phyloP scores from a whole-genome alignment of 2,329 filamentous ascomycete species.

The Fusarium luffae region DNA sequence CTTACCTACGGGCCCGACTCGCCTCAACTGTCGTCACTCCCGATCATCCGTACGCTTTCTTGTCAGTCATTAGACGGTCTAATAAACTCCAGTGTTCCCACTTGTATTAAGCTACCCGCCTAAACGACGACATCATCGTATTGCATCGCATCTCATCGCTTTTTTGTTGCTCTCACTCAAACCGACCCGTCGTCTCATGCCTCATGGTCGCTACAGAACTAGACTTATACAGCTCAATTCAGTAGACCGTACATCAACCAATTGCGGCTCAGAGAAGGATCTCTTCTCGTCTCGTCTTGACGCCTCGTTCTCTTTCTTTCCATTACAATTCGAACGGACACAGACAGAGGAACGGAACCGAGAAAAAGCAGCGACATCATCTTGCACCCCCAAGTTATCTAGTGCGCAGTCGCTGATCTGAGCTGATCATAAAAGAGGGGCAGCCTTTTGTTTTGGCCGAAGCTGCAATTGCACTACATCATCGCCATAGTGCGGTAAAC shows the following conservation, averaged over 20 bases:
- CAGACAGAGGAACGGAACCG: slow-evolving; percentile 19
- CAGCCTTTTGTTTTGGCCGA: slow-evolving; percentile 27
- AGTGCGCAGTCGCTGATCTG: slow-evolving; percentile 31
- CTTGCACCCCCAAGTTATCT: slow-evolving; percentile 1
- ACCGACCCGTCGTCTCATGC: slow-evolving; percentile 12
- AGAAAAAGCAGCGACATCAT: slow-evolving; percentile 16
- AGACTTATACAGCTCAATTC: neutral
- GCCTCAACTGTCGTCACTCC: slow-evolving; percentile 4
- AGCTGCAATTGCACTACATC: slow-evolving; percentile 38
- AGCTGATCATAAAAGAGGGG: slow-evolving; percentile 41
- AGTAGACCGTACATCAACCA: slow-evolving; percentile 36
- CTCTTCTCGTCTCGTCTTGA: slow-evolving; percentile 7
- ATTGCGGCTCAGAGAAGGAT: slow-evolving; percentile 19
- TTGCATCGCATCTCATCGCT: slow-evolving; percentile 21
- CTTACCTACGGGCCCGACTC: neutral
- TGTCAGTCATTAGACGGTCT: neutral
- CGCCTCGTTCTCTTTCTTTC: slow-evolving; percentile 8
- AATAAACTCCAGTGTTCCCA: slow-evolving; percentile 1
- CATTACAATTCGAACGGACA: slow-evolving; percentile 14
- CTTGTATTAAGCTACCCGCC: neutral
- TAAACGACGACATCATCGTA: slow-evolving; percentile 27
- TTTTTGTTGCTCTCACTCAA: slow-evolving; percentile 18
- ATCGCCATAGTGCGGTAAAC: slow-evolving; percentile 34
- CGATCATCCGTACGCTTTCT: neutral
- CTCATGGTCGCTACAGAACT: slow-evolving; percentile 1